Conservation (phyloP, 208 protist species). For the Lotmaria passim region DNA sequence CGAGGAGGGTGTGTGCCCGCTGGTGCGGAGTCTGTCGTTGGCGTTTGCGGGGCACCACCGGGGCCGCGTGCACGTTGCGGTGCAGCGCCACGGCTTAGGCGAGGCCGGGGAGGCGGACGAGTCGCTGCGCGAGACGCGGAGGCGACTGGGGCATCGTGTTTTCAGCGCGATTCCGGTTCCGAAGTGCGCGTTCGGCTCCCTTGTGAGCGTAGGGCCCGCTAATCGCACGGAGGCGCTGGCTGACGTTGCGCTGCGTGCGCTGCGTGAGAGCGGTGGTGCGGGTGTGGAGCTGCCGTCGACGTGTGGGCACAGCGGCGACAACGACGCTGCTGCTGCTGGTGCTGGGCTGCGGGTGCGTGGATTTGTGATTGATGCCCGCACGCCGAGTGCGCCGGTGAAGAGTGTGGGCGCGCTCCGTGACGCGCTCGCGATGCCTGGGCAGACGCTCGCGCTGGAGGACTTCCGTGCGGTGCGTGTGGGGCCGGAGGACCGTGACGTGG, state of each 20-base stretch:
- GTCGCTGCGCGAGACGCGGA: constrained; percentile 18
- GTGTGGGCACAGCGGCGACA: constrained; percentile 17
- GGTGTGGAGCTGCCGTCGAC: constrained; percentile 29
- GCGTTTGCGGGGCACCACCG: constrained; percentile 45
- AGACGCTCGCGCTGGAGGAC: constrained; percentile 69
- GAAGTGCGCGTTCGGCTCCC: constrained; percentile 27
- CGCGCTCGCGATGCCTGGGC: constrained; percentile 47
- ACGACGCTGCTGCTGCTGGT: too few relatives aligned
- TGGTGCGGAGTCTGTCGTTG: constrained; percentile 55
- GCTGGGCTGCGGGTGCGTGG: constrained; percentile 36
- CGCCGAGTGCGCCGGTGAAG: constrained; percentile 12
- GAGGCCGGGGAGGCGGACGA: constrained; percentile 28
- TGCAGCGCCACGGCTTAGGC: constrained; percentile 9
- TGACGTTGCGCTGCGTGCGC: not conserved
- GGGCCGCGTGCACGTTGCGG: constrained; percentile 26
- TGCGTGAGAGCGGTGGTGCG: not conserved
- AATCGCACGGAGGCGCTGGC: constrained; percentile 8
- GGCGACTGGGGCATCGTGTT: constrained; percentile 18
- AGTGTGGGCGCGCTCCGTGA: not conserved
- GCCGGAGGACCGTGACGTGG: constrained; percentile 24
- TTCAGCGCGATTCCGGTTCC: constrained; percentile 35
- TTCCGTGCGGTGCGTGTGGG: constrained; percentile 40
- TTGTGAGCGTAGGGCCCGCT: not conserved
- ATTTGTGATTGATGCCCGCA: constrained; percentile 41
- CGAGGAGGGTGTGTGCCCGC: constrained; percentile 47